Base-by-base conservation (phyloP, 2,329 filamentous ascomycete genomes). In the Cucurbitaria berberidis region DNA sequence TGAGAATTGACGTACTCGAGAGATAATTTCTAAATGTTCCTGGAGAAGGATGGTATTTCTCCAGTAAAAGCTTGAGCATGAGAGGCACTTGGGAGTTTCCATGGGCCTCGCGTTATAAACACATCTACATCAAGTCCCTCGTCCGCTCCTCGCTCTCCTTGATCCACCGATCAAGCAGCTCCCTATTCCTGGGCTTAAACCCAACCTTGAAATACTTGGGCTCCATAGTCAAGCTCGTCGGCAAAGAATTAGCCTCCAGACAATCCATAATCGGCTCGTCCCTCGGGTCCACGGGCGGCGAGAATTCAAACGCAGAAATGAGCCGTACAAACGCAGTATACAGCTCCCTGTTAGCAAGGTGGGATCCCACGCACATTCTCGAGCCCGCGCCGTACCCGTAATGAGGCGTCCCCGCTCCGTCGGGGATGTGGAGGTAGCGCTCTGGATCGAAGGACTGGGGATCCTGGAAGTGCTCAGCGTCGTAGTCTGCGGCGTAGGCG, bases 401-500 rank as follows among this genome's bases (percentile, higher is more conserved):
- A 45, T 82, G 80, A 32, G 78, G 77, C 5, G 79, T 81, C 0
- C 80, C 79, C 2, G 73, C 72, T 39, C 75, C 76, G 41, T 79
- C 77, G 8, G 75, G 64, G 2, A 71, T 69, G 38, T 80, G 77
- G 10, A 92, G 76, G 67, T 88, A 92, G 22, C 89, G 83, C 59
- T 91, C 88, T 0, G 89, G 87, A n/a, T 85, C 78, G 70, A 92
- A 91, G 6, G 77, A 74, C 24, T 81, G 57, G 0, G 89, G 84
- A 24, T 84, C 71, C 57, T 85, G 83, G 78, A 90, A 92, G 68
- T 90, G 88, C 0, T 76, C 72, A 5, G 81, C 79, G 67, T 92
- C 89, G 72, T 90, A 90, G 73, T 92, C 83, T 22, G 88, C 89
- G 1, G 87, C 88, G 73, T 88, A 91, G 9, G 89, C 87, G 64